Conservation (phyloP, 2,329 filamentous ascomycete species). For the Venturia oleaginea region DNA sequence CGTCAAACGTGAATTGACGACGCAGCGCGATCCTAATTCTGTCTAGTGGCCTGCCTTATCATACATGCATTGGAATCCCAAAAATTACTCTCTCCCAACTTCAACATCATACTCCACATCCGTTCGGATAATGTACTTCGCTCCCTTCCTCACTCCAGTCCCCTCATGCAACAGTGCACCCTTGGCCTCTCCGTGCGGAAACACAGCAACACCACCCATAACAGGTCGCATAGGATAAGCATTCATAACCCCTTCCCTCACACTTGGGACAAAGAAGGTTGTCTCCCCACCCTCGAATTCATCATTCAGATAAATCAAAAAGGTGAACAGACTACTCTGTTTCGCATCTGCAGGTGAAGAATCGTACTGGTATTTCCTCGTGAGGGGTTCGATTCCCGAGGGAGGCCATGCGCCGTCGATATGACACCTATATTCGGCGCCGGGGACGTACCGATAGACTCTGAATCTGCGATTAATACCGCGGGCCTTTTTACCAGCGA, state of each 20-base stretch:
- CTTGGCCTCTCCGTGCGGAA: slow-evolving; percentile 59
- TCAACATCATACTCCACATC: slow-evolving; percentile 62
- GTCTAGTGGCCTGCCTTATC: too few species aligned
- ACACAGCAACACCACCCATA: slow-evolving; percentile 59
- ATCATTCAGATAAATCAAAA: slow-evolving; percentile 61
- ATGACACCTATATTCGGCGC: slow-evolving; percentile 62
- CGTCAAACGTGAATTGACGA: too few species aligned
- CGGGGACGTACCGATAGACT: slow-evolving; percentile 64
- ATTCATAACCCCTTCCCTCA: slow-evolving; percentile 56
- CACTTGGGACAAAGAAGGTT: slow-evolving; percentile 59
- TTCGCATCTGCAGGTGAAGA: slow-evolving; percentile 48
- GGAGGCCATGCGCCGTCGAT: slow-evolving; percentile 68
- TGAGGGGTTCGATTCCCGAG: slow-evolving; percentile 49
- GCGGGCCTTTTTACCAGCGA: slow-evolving; percentile 49
- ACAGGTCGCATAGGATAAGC: slow-evolving; percentile 60
- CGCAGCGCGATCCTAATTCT: too few species aligned
- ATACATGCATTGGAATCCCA: neutral
- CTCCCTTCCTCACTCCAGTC: slow-evolving; percentile 57
- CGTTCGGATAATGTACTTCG: slow-evolving; percentile 60
- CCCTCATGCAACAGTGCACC: slow-evolving; percentile 61
- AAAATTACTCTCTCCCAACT: slow-evolving; percentile 8
- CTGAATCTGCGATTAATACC: slow-evolving; percentile 62
- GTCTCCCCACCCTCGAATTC: slow-evolving; percentile 65
- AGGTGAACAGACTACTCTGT: slow-evolving; percentile 61
- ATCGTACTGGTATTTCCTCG: slow-evolving; percentile 56